Base-by-base conservation (phyloP, 2,329 filamentous ascomycete species). In the Chaetomium olivaceum region DNA sequence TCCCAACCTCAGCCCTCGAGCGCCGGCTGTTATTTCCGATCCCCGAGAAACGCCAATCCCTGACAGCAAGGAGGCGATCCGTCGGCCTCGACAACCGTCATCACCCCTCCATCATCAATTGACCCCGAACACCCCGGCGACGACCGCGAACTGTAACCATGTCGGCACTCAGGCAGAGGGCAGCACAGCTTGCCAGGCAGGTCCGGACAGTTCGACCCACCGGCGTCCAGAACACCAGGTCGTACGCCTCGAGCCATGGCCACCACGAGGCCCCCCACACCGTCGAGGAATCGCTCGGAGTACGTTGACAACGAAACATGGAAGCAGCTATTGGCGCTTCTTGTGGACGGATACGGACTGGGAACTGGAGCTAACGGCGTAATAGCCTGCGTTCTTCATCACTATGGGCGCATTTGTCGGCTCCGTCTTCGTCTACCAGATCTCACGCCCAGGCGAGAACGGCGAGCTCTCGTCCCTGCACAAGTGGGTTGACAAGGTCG, bases 271-370 rank as follows among this genome's bases (percentile, higher is more conserved):
- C 73, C 64, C 73, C 80, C 66, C 79, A 74, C 62, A 67, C 74
- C 43, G 78, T 81, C 67, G 80, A 83, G 71, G 85, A 87, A 77
- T 79, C 80, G 66, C 80, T 87, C 72, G 85, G 85, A 71, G 85
- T 87, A 85, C 66, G 84, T 80, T 65, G 39, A 52, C 36, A 48
- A 11, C 21, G 5, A n/a, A 21, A 3, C 29, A 19, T 2, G 9
- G 54, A 31, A 46, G 12, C 27, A 25, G 27, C 36, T 16, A 52
- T 60, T 55, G 58, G 23, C 29, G n/a, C 21, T 25, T 8, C n/a
- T 0, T 11, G 11, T 25, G 12, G 11, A 27, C 21, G 21, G 4
- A 29, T 4, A 23, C 27, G 39, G 16, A 43, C 19, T n/a, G 4
- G 23, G 48, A 54, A 3, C 21, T 39, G n/a, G 39, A 48, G 62